Percentiles rank a stretch among this genome's conserved stretches.
These are phyloP conservation scores for Elaeis oleifera DNA, from an alignment of 202 grass and related monocot genomes.

Conservation along the genomic window DNA sequence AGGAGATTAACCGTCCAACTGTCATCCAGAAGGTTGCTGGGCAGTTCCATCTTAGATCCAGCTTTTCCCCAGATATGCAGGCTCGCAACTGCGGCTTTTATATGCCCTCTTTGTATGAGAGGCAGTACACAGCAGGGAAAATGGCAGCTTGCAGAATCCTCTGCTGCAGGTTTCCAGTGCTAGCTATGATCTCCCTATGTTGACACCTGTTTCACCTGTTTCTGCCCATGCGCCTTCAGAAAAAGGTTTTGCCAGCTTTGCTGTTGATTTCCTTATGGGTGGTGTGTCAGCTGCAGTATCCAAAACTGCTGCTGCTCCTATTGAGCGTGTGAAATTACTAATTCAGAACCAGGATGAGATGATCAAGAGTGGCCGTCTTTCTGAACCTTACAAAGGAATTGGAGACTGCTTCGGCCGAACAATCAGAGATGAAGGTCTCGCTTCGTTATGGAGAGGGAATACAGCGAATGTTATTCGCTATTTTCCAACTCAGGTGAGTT, in stretches of 20 bases:
- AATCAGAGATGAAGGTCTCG: conserved; percentile 22
- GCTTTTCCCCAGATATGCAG: conserved; percentile 3
- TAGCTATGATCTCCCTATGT: neutral
- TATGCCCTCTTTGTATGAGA: conserved; percentile 13
- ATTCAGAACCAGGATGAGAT: conserved; percentile 33
- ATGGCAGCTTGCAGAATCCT: conserved; percentile 6
- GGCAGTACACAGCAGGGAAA: neutral
- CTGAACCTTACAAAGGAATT: conserved; percentile 24
- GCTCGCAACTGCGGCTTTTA: conserved; percentile 6
- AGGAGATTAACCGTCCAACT: conserved; percentile 12
- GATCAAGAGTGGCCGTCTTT: conserved; percentile 17
- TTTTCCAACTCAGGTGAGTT: conserved; percentile 23
- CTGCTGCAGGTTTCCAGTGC: neutral
- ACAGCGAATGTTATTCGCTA: conserved; percentile 23
- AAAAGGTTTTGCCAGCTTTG: conserved; percentile 19
- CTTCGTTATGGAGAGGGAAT: conserved; percentile 23
- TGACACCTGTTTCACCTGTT: conserved; percentile 4
- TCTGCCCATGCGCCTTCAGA: conserved; percentile 19
- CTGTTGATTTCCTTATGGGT: conserved; percentile 25
- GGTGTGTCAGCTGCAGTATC: conserved; percentile 28
- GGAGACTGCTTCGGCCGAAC: conserved; percentile 18
- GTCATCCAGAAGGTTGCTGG: conserved; percentile 16
- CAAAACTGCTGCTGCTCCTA: conserved; percentile 26
- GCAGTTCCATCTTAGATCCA: conserved; percentile 11
- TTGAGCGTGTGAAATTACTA: conserved; percentile 20